phyloP scores from a whole-genome alignment of 2,329 filamentous ascomycete species.

The Aspergillus tanneri region DNA sequence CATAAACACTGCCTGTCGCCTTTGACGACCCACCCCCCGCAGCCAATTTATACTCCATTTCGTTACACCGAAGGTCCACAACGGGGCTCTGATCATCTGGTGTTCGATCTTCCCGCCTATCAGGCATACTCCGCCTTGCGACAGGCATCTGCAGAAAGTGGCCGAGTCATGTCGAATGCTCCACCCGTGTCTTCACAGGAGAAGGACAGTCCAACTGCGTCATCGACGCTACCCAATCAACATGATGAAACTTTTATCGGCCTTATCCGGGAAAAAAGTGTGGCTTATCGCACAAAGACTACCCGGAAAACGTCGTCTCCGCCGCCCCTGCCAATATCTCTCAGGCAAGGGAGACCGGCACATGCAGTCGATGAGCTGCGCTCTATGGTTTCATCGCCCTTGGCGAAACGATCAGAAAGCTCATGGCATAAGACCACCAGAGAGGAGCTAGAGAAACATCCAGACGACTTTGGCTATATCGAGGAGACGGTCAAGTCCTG shows the following conservation, averaged over 20 bases:
- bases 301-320: slow-evolving; percentile 27
- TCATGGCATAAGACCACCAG: slow-evolving; percentile 34
- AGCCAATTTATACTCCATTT: slow-evolving; percentile 47
- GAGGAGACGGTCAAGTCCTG: slow-evolving; percentile 43
- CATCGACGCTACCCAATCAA: slow-evolving; percentile 28
- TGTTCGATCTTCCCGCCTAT: slow-evolving; percentile 43
- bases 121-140: slow-evolving; percentile 50
- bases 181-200: slow-evolving; percentile 19
- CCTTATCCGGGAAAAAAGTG: slow-evolving; percentile 47
- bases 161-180: slow-evolving; percentile 43
- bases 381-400: slow-evolving; percentile 34
- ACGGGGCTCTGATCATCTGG: slow-evolving; percentile 40
- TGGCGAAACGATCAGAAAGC: slow-evolving; percentile 36
- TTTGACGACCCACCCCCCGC: slow-evolving; percentile 38
- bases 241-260: slow-evolving; percentile 50
- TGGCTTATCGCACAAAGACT: slow-evolving; percentile 35
- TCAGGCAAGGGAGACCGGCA: slow-evolving; percentile 30
- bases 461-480: slow-evolving; percentile 47
- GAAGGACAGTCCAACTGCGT: slow-evolving; percentile 18
- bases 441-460: slow-evolving; percentile 35
- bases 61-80: slow-evolving; percentile 46
- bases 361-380: slow-evolving; percentile 36
- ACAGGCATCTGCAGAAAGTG: slow-evolving; percentile 46
- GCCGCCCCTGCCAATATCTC: slow-evolving; percentile 32
- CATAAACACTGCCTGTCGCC: slow-evolving; percentile 28